Evolutionary conservation across 306 rosid genomes (phyloP).

Genomic region (Cercis canadensis): DNA sequence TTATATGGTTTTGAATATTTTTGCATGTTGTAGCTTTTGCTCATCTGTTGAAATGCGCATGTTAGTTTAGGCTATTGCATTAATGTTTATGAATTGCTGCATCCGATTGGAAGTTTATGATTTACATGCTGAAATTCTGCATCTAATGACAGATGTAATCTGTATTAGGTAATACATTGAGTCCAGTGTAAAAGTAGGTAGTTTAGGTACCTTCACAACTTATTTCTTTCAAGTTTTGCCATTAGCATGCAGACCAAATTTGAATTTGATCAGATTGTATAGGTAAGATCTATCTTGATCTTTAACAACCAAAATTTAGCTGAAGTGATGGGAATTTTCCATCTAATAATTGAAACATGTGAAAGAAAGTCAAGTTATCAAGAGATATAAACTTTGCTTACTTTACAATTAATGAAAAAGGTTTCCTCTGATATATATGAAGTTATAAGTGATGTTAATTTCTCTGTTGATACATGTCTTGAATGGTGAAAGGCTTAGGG

Average conservation of each 20-base stretch:
- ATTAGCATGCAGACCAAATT: neutral
- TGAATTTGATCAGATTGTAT: slow-evolving; percentile 5
- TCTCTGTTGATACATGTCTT: neutral
- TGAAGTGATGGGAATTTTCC: neutral
- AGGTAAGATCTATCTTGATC: neutral
- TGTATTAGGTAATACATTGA: slow-evolving; percentile 18
- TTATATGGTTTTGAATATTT: too few species aligned
- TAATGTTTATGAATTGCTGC: neutral
- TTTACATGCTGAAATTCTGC: neutral
- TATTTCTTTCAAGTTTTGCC: neutral
- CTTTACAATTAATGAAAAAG: slow-evolving; percentile 1
- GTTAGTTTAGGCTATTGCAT: neutral
- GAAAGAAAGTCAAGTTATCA: neutral
- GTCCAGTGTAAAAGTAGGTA: slow-evolving; percentile 3
- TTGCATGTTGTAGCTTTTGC: slow-evolving; percentile 15
- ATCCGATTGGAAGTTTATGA: neutral
- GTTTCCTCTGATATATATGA: neutral
- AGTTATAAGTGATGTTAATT: neutral
- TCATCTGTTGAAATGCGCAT: slow-evolving; percentile 6
- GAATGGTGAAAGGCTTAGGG: neutral
- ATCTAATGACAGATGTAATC: neutral
- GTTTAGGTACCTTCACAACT: too few species aligned
- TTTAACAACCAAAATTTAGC: neutral
- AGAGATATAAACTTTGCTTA: neutral
- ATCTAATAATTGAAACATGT: neutral